Base-by-base conservation (phyloP, 495 filamentous ascomycete species). In the Thermothielavioides terrestris region DNA sequence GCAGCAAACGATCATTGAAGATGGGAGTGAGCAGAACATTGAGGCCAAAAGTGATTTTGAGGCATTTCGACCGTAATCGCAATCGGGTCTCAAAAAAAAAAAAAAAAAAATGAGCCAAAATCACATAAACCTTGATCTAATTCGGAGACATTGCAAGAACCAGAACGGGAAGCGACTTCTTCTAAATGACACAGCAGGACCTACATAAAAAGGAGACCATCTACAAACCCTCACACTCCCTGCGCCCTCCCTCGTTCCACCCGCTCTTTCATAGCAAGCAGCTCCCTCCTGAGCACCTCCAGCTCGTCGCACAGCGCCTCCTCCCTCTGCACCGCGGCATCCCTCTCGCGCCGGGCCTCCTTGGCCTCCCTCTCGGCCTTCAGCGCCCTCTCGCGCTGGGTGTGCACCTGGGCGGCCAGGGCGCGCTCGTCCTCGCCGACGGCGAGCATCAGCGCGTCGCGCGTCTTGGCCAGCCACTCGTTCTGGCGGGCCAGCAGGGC, bases 401-500 rank as follows among this genome's bases (percentile, higher is more conserved):
- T 44, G 6, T 47, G 43, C 52, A 35, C 36, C 31, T 37, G 37
- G 23, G 34, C 37, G 32, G 52, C 52, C 21, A 54, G 17, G 50
- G 43, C 21, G 23, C 7, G 21, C 42, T 45, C 35, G 8, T 46
- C 42, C n/a, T 61, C 51, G 17, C 42, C 52, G 28, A 50, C 51
- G 1, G 46, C 45, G 42, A 58, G 18, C 59, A 53, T 28, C 32
- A 65, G 46, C 30, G 52, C 46, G 28, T 55, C 53, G 26, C 45
- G 23, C 46, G 39, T 39, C n/a, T 14, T 23, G 2, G 44, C 55
- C 46, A 57, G 34, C 40, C 32, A 28, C 44, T 53, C 37, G n/a
- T 52, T 51, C 52, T 62, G 45, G 40, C 53, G 47, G 22, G 27
- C 53, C 38, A 62, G 51, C 12, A 48, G 48, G 22, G 56, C 48